Evolutionary conservation across 495 filamentous ascomycete species (phyloP).

Genomic region (Penicillium cinerascens): DNA sequence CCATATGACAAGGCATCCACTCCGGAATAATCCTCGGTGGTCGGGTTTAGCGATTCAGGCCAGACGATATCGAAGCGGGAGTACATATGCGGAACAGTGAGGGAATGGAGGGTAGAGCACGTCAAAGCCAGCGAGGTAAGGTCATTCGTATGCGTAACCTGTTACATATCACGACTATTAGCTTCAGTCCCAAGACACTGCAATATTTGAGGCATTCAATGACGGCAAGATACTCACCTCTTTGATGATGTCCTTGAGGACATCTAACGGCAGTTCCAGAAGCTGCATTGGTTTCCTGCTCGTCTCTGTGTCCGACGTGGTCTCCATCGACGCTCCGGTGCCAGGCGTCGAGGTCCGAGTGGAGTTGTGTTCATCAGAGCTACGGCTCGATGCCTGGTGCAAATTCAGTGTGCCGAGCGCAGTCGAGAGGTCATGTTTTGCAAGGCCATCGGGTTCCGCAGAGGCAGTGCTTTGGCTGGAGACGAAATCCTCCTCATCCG

Average conservation of each 20-base stretch:
- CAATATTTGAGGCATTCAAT: neutral
- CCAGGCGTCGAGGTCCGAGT: constrained; percentile 12
- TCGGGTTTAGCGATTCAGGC: constrained; percentile 64
- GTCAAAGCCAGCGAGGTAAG: constrained; percentile 78
- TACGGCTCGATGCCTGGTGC: constrained; percentile 16
- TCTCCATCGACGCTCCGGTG: constrained; percentile 2
- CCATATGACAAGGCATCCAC: constrained; percentile 93
- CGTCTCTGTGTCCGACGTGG: neutral
- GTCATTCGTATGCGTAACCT: constrained; percentile 88
- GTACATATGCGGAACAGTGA: constrained; percentile 86
- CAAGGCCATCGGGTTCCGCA: constrained; percentile 9
- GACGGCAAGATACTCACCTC: constrained; percentile 55
- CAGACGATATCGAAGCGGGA: constrained; percentile 92
- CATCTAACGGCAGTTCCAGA: constrained; percentile 81
- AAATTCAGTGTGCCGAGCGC: constrained; percentile 33
- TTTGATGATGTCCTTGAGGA: constrained; percentile 83
- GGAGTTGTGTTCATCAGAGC: constrained; percentile 1
- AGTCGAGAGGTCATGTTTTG: constrained; percentile 7
- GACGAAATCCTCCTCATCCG: constrained; percentile 36
- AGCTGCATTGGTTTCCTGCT: constrained; percentile 49
- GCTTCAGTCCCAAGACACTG: neutral
- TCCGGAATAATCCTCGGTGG: constrained; percentile 64
- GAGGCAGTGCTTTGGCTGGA: constrained; percentile 35
- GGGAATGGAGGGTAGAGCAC: constrained; percentile 75
- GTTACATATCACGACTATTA: constrained; percentile 8